Conservation (phyloP, 371 early-diverging fungal genomes). For the Circinella minor region DNA sequence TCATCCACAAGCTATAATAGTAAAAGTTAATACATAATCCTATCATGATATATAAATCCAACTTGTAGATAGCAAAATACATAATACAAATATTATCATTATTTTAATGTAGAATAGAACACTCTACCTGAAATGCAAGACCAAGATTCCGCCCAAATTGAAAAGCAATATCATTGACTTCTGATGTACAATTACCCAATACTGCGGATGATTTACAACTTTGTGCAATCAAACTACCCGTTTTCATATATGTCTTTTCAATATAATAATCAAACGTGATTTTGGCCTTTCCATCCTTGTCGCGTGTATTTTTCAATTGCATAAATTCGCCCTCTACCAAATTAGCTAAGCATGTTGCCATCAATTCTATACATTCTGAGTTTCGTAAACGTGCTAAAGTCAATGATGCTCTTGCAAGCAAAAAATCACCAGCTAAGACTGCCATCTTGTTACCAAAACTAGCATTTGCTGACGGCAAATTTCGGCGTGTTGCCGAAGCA, state of each 20-base stretch:
- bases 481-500: slow-evolving; percentile 67
- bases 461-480: slow-evolving; percentile 77
- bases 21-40: neutral
- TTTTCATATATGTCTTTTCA: slow-evolving; percentile 95
- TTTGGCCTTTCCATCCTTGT: slow-evolving; percentile 24
- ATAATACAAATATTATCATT: too few species aligned
- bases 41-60: too few species aligned
- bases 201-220: slow-evolving; percentile 90
- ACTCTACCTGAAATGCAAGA: slow-evolving; percentile 87
- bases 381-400: slow-evolving; percentile 88
- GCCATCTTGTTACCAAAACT: slow-evolving; percentile 97
- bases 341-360: slow-evolving; percentile 92
- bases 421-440: slow-evolving; percentile 93
- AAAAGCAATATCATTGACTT: slow-evolving; percentile 78
- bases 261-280: slow-evolving; percentile 86
- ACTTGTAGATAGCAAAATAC: too few species aligned
- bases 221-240: slow-evolving; percentile 93
- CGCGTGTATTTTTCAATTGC: slow-evolving; percentile 83
- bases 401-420: slow-evolving; percentile 91
- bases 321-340: slow-evolving; percentile 97
- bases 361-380: slow-evolving; percentile 89
- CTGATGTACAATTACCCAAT: slow-evolving; percentile 76
- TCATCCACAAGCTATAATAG: slow-evolving; percentile 83
- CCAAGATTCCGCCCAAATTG: slow-evolving; percentile 89
- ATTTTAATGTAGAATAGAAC: too few species aligned